phyloP scores from a whole-genome alignment of 169 alveolate genomes.

The Besnoitia besnoiti region DNA sequence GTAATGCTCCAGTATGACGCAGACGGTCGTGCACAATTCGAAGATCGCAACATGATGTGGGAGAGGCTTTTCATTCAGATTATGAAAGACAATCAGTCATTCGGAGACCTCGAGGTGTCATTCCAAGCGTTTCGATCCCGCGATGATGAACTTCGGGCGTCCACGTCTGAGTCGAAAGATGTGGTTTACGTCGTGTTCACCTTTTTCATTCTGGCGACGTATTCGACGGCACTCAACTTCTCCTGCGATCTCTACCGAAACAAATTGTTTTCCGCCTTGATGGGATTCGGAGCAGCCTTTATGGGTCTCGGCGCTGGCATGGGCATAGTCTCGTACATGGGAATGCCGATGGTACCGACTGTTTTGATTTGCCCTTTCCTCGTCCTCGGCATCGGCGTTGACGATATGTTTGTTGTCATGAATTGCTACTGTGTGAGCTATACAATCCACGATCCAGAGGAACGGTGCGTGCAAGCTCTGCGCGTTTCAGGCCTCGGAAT shows the following conservation, averaged over 20 bases:
- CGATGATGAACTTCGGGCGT: slow-evolving; percentile 78
- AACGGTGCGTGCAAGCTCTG: slow-evolving; percentile 73
- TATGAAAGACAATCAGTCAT: slow-evolving; percentile 73
- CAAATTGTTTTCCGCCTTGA: slow-evolving; percentile 73
- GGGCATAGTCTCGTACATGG: slow-evolving; percentile 75
- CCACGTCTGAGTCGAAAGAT: slow-evolving; percentile 76
- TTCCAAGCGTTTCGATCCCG: slow-evolving; percentile 77
- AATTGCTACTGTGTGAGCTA: slow-evolving; percentile 77
- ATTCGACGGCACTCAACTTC: slow-evolving; percentile 76
- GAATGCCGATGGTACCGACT: slow-evolving; percentile 79
- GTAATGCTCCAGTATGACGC: slow-evolving; percentile 74
- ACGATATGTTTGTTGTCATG: slow-evolving; percentile 77
- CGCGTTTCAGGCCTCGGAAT: slow-evolving; percentile 73
- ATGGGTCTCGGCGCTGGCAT: slow-evolving; percentile 79
- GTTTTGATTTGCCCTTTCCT: slow-evolving; percentile 78
- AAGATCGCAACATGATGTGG: slow-evolving; percentile 76
- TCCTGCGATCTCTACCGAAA: slow-evolving; percentile 75
- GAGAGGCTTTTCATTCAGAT: slow-evolving; percentile 74
- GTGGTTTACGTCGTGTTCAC: slow-evolving; percentile 78
- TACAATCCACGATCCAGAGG: slow-evolving; percentile 74
- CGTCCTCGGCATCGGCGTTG: slow-evolving; percentile 79
- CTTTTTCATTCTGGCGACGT: slow-evolving; percentile 74
- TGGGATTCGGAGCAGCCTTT: slow-evolving; percentile 79
- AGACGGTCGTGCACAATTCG: slow-evolving; percentile 72
- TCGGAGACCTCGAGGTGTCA: slow-evolving; percentile 74